phyloP scores from a whole-genome alignment of 306 rosid genomes.

The Delonix regia region DNA sequence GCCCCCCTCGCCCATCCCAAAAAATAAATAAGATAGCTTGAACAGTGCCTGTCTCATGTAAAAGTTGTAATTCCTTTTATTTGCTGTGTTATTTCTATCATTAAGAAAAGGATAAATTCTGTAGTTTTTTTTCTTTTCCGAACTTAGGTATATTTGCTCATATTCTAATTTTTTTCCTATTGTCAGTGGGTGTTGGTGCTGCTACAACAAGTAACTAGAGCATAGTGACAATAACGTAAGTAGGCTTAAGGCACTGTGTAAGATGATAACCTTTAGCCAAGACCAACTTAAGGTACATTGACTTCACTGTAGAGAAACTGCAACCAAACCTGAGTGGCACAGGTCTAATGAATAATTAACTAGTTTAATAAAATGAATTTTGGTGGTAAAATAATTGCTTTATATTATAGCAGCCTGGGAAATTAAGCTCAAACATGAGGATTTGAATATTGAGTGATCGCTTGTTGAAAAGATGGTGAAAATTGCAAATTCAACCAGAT shows the following conservation, averaged over 20 bases:
- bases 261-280: constrained; percentile 13
- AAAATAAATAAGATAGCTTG: not conserved
- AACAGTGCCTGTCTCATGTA: too few species aligned
- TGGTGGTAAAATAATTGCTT: too few species aligned
- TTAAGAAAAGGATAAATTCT: too few species aligned
- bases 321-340: not conserved
- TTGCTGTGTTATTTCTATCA: too few species aligned
- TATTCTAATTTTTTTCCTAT: not conserved
- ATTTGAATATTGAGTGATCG: not conserved
- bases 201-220: not conserved
- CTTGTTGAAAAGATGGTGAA: not conserved
- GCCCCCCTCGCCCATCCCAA: not conserved
- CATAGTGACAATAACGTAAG: not conserved
- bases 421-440: not conserved
- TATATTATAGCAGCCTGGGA: too few species aligned
- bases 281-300: constrained; percentile 11
- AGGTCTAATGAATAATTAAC: not conserved
- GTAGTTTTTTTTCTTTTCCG: not conserved
- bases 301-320: constrained; percentile 2
- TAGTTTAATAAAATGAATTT: not conserved
- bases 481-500: not conserved
- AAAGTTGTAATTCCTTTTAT: not conserved
- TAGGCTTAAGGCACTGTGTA: constrained; percentile 7
- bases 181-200: not conserved
- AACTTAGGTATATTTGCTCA: not conserved